These are phyloP conservation scores for Talaromyces nanjingensis DNA, from an alignment of 495 filamentous ascomycete genomes.

Conservation along the genomic window DNA sequence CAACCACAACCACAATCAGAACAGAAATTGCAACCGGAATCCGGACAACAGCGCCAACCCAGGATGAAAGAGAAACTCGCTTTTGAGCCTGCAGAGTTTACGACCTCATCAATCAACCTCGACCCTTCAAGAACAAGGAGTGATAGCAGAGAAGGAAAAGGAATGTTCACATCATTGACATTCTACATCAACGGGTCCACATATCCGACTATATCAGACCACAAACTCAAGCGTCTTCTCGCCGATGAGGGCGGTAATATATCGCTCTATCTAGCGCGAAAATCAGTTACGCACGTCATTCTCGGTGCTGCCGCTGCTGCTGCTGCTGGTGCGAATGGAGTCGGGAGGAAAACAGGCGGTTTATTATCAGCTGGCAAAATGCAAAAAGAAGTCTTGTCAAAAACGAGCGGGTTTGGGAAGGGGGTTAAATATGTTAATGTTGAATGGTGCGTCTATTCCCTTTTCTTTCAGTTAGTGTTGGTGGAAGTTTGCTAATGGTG, in stretches of 20 bases:
- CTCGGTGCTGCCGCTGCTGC: constrained; percentile 52
- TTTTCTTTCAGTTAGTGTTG: constrained; percentile 7
- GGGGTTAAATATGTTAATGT: constrained; percentile 76
- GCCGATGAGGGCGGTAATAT: constrained; percentile 63
- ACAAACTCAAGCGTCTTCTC: constrained; percentile 74
- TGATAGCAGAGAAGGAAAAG: constrained; percentile 6
- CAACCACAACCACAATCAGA: background rate
- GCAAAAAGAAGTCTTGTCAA: constrained; percentile 66
- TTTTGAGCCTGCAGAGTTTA: background rate
- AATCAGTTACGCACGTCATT: constrained; percentile 81
- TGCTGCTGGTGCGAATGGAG: constrained; percentile 7
- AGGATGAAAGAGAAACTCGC: constrained; percentile 3
- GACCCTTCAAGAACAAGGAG: too few relatives aligned
- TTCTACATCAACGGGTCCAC: constrained; percentile 91
- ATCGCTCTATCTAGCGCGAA: constrained; percentile 59
- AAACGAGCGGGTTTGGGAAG: constrained; percentile 46
- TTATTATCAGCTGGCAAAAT: constrained; percentile 67
- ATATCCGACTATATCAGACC: constrained; percentile 72
- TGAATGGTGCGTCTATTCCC: constrained; percentile 60
- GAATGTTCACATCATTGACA: constrained; percentile 58
- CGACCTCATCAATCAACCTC: background rate
- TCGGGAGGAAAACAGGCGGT: constrained; percentile 6
- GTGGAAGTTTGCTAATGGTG: background rate
- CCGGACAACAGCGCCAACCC: constrained; percentile 18
- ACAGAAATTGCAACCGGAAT: background rate